phyloP scores from a whole-genome alignment of 2,329 filamentous ascomycete genomes.

The Penicillium fuscoglaucum region DNA sequence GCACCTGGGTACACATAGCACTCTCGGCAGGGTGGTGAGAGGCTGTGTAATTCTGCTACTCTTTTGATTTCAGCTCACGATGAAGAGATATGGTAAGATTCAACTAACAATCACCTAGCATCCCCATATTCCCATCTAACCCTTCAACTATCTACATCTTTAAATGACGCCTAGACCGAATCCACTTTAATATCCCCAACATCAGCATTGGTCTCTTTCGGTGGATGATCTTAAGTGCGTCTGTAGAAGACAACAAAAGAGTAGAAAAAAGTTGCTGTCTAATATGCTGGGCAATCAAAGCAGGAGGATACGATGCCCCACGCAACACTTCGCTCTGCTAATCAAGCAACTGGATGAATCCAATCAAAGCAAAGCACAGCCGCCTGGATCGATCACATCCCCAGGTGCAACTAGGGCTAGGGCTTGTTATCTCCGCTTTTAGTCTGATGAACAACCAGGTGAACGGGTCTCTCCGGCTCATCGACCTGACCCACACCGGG shows the following conservation, averaged over 20 bases:
- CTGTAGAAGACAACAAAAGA: not conserved
- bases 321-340: not conserved
- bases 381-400: not conserved
- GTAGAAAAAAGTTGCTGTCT: not conserved
- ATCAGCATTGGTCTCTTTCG: not conserved
- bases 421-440: not conserved
- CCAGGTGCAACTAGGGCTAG: not conserved
- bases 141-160: too few relatives aligned
- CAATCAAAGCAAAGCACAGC: not conserved
- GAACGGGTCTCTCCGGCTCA: constrained; percentile 38
- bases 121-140: too few relatives aligned
- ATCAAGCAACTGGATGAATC: not conserved
- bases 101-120: too few relatives aligned
- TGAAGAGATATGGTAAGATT: too few relatives aligned
- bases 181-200: not conserved
- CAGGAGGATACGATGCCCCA: not conserved
- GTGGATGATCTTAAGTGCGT: not conserved
- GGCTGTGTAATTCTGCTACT: too few relatives aligned
- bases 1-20: too few relatives aligned
- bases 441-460: constrained; percentile 24
- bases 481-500: constrained; percentile 25
- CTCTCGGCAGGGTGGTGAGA: too few relatives aligned
- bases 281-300: not conserved
- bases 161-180: not conserved
- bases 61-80: too few relatives aligned